Evolutionary conservation across 1,139 yeast genomes (phyloP).

Genomic region (Saccharomycopsis hybrid): DNA sequence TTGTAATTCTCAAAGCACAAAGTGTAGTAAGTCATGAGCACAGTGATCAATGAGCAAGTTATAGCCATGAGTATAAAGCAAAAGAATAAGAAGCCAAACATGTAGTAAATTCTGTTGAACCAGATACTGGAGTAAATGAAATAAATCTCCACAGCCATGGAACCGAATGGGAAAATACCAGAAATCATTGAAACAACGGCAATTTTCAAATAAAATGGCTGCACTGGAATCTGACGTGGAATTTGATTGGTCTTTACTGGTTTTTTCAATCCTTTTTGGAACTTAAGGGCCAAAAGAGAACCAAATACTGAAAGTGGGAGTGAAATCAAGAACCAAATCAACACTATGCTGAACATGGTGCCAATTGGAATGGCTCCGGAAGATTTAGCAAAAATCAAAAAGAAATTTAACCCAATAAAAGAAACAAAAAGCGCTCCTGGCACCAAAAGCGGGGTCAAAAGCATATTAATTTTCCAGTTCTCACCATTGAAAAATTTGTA

Average conservation of each 20-base stretch:
- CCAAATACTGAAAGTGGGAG: slow-evolving; percentile 81
- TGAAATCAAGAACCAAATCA: slow-evolving; percentile 81
- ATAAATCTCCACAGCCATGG: slow-evolving; percentile 91
- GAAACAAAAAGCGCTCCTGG: slow-evolving; percentile 68
- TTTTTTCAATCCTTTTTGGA: slow-evolving; percentile 12
- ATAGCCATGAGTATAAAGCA: slow-evolving; percentile 79
- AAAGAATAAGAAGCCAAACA: slow-evolving; percentile 94
- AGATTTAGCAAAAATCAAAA: slow-evolving; percentile 69
- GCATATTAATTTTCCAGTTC: slow-evolving; percentile 80
- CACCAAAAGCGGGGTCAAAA: slow-evolving; percentile 74
- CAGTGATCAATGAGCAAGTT: slow-evolving; percentile 76
- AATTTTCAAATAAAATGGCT: slow-evolving; percentile 76
- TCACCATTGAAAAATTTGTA: slow-evolving; percentile 92
- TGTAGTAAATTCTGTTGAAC: slow-evolving; percentile 91
- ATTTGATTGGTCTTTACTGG: slow-evolving; percentile 93
- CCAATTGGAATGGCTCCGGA: slow-evolving; percentile 96
- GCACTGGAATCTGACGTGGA: slow-evolving; percentile 91
- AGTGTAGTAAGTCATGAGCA: slow-evolving; percentile 75
- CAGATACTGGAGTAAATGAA: slow-evolving; percentile 82
- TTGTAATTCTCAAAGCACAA: slow-evolving; percentile 87
- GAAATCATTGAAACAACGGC: slow-evolving; percentile 65
- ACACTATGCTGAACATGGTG: slow-evolving; percentile 73
- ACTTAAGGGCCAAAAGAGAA: slow-evolving; percentile 66
- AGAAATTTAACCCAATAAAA: slow-evolving; percentile 71
- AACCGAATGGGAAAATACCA: slow-evolving; percentile 92